These are phyloP conservation scores for Penicillium sp. DNA, from an alignment of 2,329 filamentous ascomycete genomes.

Conservation along the genomic window DNA sequence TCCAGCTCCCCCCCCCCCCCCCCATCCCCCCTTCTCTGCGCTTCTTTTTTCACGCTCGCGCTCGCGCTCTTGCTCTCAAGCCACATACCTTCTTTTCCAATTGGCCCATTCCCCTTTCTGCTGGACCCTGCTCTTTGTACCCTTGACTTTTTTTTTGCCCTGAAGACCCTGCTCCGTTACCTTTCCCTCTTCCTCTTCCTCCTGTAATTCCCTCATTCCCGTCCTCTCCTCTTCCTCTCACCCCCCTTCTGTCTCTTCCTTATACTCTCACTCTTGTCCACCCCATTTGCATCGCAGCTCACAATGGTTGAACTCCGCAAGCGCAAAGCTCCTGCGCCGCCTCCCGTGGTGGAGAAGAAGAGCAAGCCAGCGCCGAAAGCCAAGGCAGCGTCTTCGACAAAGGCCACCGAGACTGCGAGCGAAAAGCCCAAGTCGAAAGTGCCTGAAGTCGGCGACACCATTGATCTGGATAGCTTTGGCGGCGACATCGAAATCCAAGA, in stretches of 20 bases:
- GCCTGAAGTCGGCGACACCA: conserved; percentile 44
- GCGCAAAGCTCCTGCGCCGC: conserved; percentile 49
- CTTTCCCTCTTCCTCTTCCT: too few relatives aligned
- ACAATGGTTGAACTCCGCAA: conserved; percentile 55
- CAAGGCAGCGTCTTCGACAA: conserved; percentile 22
- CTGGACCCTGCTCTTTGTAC: too few relatives aligned
- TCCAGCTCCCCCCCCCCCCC: too few relatives aligned
- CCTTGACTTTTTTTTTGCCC: too few relatives aligned
- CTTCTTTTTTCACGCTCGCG: too few relatives aligned
- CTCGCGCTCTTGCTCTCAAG: not conserved
- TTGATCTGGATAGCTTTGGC: conserved; percentile 52
- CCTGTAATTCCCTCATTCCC: too few relatives aligned
- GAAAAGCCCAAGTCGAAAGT: conserved; percentile 11
- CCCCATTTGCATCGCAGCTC: not conserved
- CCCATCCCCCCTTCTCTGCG: too few relatives aligned
- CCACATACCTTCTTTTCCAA: not conserved
- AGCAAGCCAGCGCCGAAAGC: conserved; percentile 26
- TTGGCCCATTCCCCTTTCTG: not conserved
- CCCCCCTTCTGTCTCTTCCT: not conserved
- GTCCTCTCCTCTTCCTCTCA: not conserved
- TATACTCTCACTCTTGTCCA: not conserved
- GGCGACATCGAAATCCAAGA: conserved; percentile 79
- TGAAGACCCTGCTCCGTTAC: too few relatives aligned
- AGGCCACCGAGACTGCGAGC: conserved; percentile 17
- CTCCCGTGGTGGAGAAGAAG: conserved; percentile 35